These are phyloP conservation scores for Aulographum hederae DNA, from an alignment of 2,329 filamentous ascomycete species.

Conservation along the genomic window DNA sequence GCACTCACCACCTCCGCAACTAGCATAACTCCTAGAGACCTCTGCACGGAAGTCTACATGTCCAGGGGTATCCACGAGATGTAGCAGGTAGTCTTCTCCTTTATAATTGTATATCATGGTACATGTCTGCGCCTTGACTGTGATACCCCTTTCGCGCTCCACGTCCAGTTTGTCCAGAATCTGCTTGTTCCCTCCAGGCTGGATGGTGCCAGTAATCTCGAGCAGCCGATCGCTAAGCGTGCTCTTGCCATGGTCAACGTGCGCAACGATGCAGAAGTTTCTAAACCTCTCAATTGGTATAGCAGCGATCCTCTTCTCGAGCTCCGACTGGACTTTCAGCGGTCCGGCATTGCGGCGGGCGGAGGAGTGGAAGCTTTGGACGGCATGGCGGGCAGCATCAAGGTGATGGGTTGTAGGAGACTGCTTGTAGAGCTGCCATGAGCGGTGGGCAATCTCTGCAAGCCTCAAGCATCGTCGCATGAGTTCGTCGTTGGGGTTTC, in stretches of 20 bases:
- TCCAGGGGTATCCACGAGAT: constrained; percentile 90
- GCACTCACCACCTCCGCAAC: constrained; percentile 54
- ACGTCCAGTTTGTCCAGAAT: constrained; percentile 95
- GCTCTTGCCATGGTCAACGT: constrained; percentile 97
- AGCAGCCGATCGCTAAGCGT: constrained; percentile 84
- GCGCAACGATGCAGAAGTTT: constrained; percentile 97
- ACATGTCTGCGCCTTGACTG: constrained; percentile 96
- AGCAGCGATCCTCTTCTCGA: constrained; percentile 47
- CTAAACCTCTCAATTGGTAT: constrained; percentile 67
- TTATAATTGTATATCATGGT: constrained; percentile 88
- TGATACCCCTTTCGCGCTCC: constrained; percentile 88
- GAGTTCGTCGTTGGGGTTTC: constrained; percentile 12
- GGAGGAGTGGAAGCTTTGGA: background rate
- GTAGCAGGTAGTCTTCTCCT: constrained; percentile 77
- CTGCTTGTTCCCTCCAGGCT: constrained; percentile 76
- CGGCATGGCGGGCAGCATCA: constrained; percentile 8
- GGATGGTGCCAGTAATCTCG: constrained; percentile 85
- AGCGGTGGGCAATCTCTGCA: no score
- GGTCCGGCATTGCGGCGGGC: background rate
- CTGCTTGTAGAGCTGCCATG: no score
- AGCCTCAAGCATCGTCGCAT: constrained; percentile 31
- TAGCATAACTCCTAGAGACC: constrained; percentile 88
- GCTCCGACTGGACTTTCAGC: constrained; percentile 24
- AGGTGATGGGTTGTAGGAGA: constrained; percentile 18
- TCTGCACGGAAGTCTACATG: constrained; percentile 97